Base-by-base conservation (phyloP, 2,329 filamentous ascomycete genomes). In the Pyricularia pennisetigena region DNA sequence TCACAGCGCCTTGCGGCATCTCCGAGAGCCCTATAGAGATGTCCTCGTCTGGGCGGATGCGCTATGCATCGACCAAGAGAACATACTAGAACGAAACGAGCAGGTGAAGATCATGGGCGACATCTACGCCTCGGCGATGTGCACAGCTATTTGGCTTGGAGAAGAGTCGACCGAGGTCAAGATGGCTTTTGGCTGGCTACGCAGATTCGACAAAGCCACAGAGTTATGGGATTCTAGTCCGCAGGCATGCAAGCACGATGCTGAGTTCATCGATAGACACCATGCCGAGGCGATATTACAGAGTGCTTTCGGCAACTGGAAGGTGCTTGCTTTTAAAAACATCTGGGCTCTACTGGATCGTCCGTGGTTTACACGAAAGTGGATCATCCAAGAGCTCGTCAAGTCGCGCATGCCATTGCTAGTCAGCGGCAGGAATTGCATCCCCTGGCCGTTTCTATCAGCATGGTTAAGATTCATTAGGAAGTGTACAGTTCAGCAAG, bases 31-130 rank as follows among this genome's bases (percentile, higher is more conserved):
- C 29, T 5, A 23, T 10, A 8, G 8, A 5, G 20, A 24, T 14
- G 0, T 3, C 24, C 12, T 49, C 3, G 54, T 72, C 14, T 72
- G 69, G 70, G 68, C 70, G 10, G 68, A 72, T 65, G 59, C 68
- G 20, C 32, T 71, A 20, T 71, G 73, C 69, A 72, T 72, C 68
- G 69, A 69, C 64, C 69, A 72, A 68, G 20, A 69, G 8, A 63
- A 70, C 59, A 24, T 68, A 20, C 7, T 67, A 12, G 69, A 71
- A 74, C 74, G 16, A 28, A 67, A 29, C 62, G 12, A 62, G n/a
- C 69, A 72, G 23, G 69, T 72, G n/a, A 29, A 28, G 64, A 35
- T 68, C 4, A 72, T 72, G 71, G 30, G 23, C 3, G 26, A 68
- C 1, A 70, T 71, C 16, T 73, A 71, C 32, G 32, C 62, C 26